Percentiles rank a stretch among this genome's conserved stretches.
Evolutionary conservation across 805 yeast species (phyloP).

Genomic region (Spencermartinsiella europaea): DNA sequence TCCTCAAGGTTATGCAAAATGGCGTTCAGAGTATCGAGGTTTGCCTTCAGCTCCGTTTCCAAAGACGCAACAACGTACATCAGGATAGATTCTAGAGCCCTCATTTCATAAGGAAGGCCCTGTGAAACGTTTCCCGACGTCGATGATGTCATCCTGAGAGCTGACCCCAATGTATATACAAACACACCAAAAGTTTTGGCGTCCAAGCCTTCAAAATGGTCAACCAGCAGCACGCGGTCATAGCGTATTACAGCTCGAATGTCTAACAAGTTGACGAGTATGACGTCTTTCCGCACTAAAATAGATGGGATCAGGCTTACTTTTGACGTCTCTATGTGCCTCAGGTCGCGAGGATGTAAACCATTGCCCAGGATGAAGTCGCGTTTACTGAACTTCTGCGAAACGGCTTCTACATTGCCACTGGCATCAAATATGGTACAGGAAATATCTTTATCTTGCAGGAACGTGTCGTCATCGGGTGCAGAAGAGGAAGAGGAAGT

Average conservation of each 20-base stretch:
- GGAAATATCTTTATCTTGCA: conserved; percentile 20
- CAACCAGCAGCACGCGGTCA: conserved; percentile 58
- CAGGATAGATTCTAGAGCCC: conserved; percentile 76
- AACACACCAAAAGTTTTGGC: conserved; percentile 68
- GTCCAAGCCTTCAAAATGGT: conserved; percentile 43
- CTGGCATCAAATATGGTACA: conserved; percentile 55
- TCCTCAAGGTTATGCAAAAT: conserved; percentile 70
- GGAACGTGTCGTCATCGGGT: background rate
- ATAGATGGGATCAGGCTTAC: conserved; percentile 64
- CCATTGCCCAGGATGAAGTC: conserved; percentile 58
- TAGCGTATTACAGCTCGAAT: conserved; percentile 56
- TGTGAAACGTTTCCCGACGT: conserved; percentile 45
- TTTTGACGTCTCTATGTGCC: conserved; percentile 70
- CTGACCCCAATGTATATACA: conserved; percentile 78
- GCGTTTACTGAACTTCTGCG: conserved; percentile 51
- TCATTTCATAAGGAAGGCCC: conserved; percentile 64
- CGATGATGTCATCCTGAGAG: conserved; percentile 40
- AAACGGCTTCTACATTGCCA: conserved; percentile 57
- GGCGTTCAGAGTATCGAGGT: conserved; percentile 52
- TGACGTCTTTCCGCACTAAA: conserved; percentile 52
- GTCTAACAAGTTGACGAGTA: conserved; percentile 56
- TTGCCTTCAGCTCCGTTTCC: conserved; percentile 67
- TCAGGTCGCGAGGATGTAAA: conserved; percentile 76
- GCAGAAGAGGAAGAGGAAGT: background rate
- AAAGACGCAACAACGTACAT: conserved; percentile 74